Percentiles rank a stretch among this genome's conserved stretches.
Evolutionary conservation across 2,329 filamentous ascomycete genomes (phyloP).

Genomic region (Fusarium humuli): DNA sequence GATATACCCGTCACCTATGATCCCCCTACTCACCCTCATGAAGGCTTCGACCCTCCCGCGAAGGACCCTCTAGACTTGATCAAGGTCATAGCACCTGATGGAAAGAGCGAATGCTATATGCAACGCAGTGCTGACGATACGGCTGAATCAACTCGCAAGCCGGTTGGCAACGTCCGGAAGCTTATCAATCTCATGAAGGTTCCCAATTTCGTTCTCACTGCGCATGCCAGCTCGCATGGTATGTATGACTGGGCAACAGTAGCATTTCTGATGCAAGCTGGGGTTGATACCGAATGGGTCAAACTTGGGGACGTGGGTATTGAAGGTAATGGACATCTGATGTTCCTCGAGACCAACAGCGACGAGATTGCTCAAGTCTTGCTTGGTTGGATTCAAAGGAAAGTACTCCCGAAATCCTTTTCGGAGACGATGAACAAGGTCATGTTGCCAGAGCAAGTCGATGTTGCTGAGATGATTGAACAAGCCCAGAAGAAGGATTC

Average conservation of each 20-base stretch:
- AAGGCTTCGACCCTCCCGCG: slow-evolving; percentile 8
- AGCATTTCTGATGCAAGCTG: slow-evolving; percentile 64
- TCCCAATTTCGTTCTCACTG: slow-evolving; percentile 62
- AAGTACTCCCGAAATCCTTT: not conserved
- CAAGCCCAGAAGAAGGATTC: not conserved
- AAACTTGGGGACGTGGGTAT: slow-evolving; percentile 58
- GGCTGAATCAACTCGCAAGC: not conserved
- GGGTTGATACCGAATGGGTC: slow-evolving; percentile 58
- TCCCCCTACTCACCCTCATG: slow-evolving; percentile 48
- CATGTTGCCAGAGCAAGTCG: slow-evolving; percentile 3
- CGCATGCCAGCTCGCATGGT: slow-evolving; percentile 65
- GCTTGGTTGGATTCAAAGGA: slow-evolving; percentile 52
- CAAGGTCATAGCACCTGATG: slow-evolving; percentile 15
- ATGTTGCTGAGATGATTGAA: not conserved
- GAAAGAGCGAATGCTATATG: slow-evolving; percentile 37
- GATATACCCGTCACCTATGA: slow-evolving; percentile 57
- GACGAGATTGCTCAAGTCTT: slow-evolving; percentile 55
- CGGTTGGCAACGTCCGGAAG: slow-evolving; percentile 46
- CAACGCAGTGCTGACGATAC: slow-evolving; percentile 20
- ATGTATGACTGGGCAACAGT: slow-evolving; percentile 67
- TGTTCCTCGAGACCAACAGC: slow-evolving; percentile 66
- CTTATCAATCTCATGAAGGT: slow-evolving; percentile 62
- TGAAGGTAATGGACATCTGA: slow-evolving; percentile 66
- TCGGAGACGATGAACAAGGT: not conserved
- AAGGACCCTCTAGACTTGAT: slow-evolving; percentile 35